Evolutionary conservation across 129 eudicot genomes (phyloP), one percentile per base, ranked within the genome.

Genomic region (Lonicera japonica): DNA sequence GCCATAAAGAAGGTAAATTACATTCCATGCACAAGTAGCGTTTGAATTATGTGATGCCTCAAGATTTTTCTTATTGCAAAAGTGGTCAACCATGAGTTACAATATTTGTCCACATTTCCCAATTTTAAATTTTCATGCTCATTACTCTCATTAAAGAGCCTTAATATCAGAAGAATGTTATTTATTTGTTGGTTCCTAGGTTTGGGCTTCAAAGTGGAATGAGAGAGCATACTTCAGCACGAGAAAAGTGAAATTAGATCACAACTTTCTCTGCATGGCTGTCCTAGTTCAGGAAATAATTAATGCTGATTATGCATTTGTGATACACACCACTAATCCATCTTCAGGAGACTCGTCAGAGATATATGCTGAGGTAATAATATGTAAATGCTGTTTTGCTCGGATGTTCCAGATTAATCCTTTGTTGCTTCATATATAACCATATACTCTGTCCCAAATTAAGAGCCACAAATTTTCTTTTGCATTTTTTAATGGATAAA

Each of bases 171-270:
- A 68, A 19, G 61, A 25, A 62, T 22, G 46, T n/a, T 5, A 17
- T 45, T 65, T 69, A 58, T 74, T 62, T 72, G 56, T 60, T 48
- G 24, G 48, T 51, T 60, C 66, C 23, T 34, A 92, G 98, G 98
- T 92, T 60, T 92, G 98, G 98, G 98, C 95, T 58, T 92, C 98
- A 56, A 92, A 92, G 72, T 92, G 98, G 98, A 92, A 92, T 14
- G 98, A 92, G 73, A 84, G 98, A 77, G 98, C 98, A 58, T 92
- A 84, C 79, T 92, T 84, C 78, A 92, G 98, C 72, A 92, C 96
- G 43, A 87, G 79, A 41, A 92, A 87, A 64, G 91, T 92, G 65
- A 89, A 89, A 66, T 78, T 92, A 55, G 86, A 92, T 73, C 98
- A 92, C 69, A 86, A 92, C 70, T 80, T 63, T 66, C 96, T 92